phyloP scores from a whole-genome alignment of 495 filamentous ascomycete species.

The Xylaria castorea region DNA sequence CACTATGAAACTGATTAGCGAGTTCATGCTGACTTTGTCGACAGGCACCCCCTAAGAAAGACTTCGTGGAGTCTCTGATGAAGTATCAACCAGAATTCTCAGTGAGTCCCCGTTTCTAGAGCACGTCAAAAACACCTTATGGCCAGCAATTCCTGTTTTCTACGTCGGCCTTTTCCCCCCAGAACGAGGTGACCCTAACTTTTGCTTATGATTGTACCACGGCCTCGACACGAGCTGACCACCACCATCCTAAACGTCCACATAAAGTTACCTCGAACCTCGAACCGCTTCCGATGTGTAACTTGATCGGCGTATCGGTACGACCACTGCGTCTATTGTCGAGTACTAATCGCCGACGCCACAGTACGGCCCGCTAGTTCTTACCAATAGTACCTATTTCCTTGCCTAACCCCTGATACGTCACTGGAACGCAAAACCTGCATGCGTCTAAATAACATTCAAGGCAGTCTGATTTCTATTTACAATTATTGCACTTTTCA shows the following conservation, averaged over 20 bases:
- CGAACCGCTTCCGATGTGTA: conserved; percentile 10
- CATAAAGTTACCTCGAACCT: conserved; percentile 2
- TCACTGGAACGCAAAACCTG: neutral
- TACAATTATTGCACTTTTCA: neutral
- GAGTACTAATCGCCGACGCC: conserved; percentile 16
- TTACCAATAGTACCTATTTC: conserved; percentile 7
- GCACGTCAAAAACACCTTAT: neutral
- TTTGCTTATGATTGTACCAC: neutral
- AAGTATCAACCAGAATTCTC: neutral
- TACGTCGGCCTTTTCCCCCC: neutral
- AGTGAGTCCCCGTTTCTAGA: neutral
- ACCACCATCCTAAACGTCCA: neutral
- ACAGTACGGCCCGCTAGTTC: conserved; percentile 11
- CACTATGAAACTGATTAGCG: neutral
- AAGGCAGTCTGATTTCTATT: conserved; percentile 1
- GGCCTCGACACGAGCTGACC: neutral
- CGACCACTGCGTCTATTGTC: conserved; percentile 4
- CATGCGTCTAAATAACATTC: neutral
- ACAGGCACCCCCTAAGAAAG: neutral
- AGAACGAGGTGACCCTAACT: neutral
- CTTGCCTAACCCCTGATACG: conserved; percentile 1
- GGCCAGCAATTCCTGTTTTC: neutral
- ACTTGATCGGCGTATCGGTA: neutral
- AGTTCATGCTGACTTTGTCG: neutral
- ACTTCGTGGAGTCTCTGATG: neutral